A percentile compares a stretch with the other conserved stretches of the same genome.
Conservation (phyloP, 2,329 filamentous ascomycete species). For the Tolypocladium sp. region DNA sequence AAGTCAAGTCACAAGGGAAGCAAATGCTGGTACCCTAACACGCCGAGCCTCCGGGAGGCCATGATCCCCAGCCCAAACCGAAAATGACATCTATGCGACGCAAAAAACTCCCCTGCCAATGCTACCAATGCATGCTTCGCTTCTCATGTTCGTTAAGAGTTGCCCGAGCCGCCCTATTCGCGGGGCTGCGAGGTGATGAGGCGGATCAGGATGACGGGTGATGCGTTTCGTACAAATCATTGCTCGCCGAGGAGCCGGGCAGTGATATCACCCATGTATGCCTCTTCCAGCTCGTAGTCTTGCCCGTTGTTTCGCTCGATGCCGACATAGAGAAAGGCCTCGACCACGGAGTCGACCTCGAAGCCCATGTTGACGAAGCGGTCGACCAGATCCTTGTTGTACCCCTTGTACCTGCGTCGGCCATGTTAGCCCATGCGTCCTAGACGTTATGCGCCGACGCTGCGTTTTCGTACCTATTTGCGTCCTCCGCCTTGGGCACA, state of each 20-base stretch:
- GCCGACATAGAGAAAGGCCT: slow-evolving; percentile 71
- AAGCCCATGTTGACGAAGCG: slow-evolving; percentile 90
- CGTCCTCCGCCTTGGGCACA: slow-evolving; percentile 6
- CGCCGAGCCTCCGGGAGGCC: not conserved
- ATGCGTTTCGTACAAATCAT: slow-evolving; percentile 17
- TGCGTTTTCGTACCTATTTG: slow-evolving; percentile 16
- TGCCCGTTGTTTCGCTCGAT: slow-evolving; percentile 70
- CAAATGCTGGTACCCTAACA: not conserved
- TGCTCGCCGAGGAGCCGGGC: slow-evolving; percentile 75
- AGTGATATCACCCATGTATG: slow-evolving; percentile 83
- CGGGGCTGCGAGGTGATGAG: not conserved
- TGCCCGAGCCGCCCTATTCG: not conserved
- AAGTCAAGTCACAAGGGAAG: not conserved
- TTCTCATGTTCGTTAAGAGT: not conserved
- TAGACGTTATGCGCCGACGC: not conserved
- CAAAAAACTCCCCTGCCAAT: slow-evolving; percentile 12
- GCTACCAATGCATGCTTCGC: slow-evolving; percentile 1
- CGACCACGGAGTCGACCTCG: slow-evolving; percentile 74
- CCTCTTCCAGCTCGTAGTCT: slow-evolving; percentile 82
- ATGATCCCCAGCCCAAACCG: not conserved
- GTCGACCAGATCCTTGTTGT: slow-evolving; percentile 74
- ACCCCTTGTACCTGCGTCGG: slow-evolving; percentile 67
- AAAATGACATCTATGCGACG: not conserved
- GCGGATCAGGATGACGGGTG: not conserved
- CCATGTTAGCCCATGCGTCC: not conserved